phyloP scores from a whole-genome alignment of 768 basidiomycete species.

The Hydnomerulius pinastri region DNA sequence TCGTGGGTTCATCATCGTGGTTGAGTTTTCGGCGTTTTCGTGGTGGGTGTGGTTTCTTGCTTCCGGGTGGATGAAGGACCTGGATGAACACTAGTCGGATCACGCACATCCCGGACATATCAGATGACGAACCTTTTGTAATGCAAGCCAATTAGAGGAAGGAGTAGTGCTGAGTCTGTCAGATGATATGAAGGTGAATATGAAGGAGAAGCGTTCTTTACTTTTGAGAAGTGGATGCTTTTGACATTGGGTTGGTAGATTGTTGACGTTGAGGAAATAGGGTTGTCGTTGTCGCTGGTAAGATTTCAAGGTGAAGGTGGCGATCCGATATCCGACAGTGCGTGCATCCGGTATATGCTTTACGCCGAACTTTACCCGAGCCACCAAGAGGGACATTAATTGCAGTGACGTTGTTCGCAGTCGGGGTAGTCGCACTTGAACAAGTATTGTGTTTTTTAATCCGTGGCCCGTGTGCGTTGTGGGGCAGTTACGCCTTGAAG shows the following conservation, averaged over 20 bases:
- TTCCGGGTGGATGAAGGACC: conserved; percentile 5
- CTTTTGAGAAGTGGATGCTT: not conserved
- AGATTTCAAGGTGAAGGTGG: not conserved
- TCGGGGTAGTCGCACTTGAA: too few species aligned
- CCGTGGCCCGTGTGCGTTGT: too few species aligned
- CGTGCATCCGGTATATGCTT: not conserved
- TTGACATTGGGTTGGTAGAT: not conserved
- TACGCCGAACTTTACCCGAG: too few species aligned
- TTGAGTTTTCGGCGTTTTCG: conserved; percentile 24
- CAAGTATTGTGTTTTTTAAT: too few species aligned
- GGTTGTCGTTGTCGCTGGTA: not conserved
- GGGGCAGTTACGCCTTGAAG: too few species aligned
- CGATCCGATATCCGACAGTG: conserved; percentile 22
- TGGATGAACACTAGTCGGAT: not conserved
- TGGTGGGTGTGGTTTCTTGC: conserved; percentile 11
- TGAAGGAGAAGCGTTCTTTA: not conserved
- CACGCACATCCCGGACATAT: conserved; percentile 1
- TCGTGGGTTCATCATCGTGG: not conserved
- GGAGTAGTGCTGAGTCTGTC: conserved; percentile 24
- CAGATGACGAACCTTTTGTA: conserved; percentile 49
- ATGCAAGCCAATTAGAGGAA: conserved; percentile 61
- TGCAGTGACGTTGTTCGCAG: too few species aligned
- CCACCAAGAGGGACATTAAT: too few species aligned
- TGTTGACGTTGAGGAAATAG: not conserved
- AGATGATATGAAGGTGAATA: not conserved